Evolutionary conservation across 805 yeast species (phyloP), one percentile per base, ranked within the genome.

Genomic region (Monosporozyma yasuniensis): DNA sequence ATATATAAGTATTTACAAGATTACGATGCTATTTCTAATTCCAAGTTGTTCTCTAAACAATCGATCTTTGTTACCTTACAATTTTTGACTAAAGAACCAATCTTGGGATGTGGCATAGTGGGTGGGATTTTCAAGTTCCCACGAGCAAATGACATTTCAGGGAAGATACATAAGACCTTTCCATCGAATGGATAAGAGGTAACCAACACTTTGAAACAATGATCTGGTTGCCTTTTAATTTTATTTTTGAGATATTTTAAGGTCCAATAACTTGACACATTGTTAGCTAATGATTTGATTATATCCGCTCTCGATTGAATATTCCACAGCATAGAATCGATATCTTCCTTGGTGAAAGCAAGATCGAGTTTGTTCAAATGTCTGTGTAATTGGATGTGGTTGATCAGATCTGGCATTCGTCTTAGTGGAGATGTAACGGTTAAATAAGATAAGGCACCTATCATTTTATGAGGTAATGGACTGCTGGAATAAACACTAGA

Each of bases 351-450:
- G 1, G 58, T 49, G 54, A 74, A 76, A n/a, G 57, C 38, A 1
- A 64, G 56, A 0, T 55, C 51, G 46, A 52, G 44, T 1, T 58
- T 32, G 56, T 63, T 54, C 14, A 82, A 50, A 48, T 60, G 64
- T 1, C 78, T 61, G 49, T 80, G 83, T 1, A 87, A 54, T 58
- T 85, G 91, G 79, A 90, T 78, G 59, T 90, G 97, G 59, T 83
- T 83, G 8, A 89, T 64, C 52, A 89, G 66, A 63, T 91, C 98
- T 6, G 84, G 81, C 56, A 78, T 84, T 55, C 98, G 72, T 63
- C 98, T 74, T 54, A 93, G 70, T 2, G 99, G 98, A 0, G 97
- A 89, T 0, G 98, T 90, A 8, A 86, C 83, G 18, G 87, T 84
- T 4, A 84, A 73, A 59, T 90, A 88, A 5, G 69, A 62, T 0